phyloP scores from a whole-genome alignment of 179 eudicot genomes.

The Beta lomatogona region DNA sequence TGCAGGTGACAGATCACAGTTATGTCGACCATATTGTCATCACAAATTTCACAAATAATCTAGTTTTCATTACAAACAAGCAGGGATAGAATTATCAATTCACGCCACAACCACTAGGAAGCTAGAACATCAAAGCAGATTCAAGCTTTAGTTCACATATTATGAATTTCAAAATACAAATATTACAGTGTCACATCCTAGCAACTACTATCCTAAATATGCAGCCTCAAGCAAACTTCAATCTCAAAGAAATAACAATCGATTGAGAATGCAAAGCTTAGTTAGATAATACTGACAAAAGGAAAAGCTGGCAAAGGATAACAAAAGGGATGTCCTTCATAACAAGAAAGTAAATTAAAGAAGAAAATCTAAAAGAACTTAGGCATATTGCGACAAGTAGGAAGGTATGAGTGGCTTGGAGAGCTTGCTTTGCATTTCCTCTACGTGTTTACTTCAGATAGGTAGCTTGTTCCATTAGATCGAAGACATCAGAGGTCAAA shows the following conservation, averaged over 20 bases:
- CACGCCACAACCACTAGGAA: background rate
- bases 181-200: background rate
- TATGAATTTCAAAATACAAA: too few species aligned
- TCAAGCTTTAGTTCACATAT: background rate
- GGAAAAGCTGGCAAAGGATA: too few species aligned
- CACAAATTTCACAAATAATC: too few species aligned
- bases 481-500: too few species aligned
- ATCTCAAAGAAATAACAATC: background rate
- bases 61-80: background rate
- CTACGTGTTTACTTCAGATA: too few species aligned
- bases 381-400: too few species aligned
- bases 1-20: background rate
- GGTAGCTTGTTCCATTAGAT: too few species aligned
- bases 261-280: background rate
- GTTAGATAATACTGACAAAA: background rate
- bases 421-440: too few species aligned
- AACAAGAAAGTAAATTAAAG: too few species aligned
- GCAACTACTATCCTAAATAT: background rate
- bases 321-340: too few species aligned
- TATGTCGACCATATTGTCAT: background rate
- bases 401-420: too few species aligned
- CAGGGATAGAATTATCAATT: background rate
- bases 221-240: background rate
- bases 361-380: too few species aligned
- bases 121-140: background rate